These are phyloP conservation scores for Elaphomyces granulatus DNA, from an alignment of 495 filamentous ascomycete species.

Conservation along the genomic window DNA sequence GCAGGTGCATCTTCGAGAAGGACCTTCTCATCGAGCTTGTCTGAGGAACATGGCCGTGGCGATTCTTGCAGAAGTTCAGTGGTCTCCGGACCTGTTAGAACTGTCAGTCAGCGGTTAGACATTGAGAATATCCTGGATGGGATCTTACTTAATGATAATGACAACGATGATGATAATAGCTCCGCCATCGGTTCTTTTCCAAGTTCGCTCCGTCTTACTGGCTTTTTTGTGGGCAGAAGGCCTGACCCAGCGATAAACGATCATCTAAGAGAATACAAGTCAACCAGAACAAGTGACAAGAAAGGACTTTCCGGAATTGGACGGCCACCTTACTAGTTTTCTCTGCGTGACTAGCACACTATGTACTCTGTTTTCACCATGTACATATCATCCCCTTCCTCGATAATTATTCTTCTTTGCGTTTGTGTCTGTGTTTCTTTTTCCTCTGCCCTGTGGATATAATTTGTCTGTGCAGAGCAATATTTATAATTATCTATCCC, in stretches of 20 bases:
- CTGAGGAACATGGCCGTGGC: constrained; percentile 3
- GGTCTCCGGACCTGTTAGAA: not conserved
- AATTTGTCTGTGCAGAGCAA: too few relatives aligned
- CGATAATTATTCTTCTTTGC: too few relatives aligned
- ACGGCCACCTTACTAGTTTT: constrained; percentile 29
- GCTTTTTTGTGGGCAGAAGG: not conserved
- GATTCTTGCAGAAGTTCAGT: constrained; percentile 2
- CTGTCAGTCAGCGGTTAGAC: constrained; percentile 17
- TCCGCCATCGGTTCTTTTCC: not conserved
- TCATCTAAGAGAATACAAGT: constrained; percentile 4
- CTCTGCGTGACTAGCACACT: too few relatives aligned
- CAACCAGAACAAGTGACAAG: constrained; percentile 13
- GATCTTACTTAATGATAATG: constrained; percentile 18
- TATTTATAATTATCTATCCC: too few relatives aligned
- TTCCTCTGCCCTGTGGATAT: too few relatives aligned
- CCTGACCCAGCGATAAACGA: not conserved
- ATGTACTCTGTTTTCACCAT: too few relatives aligned
- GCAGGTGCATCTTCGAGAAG: constrained; percentile 14
- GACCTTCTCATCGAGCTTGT: too few relatives aligned
- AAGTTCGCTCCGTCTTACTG: not conserved
- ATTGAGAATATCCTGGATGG: constrained; percentile 26
- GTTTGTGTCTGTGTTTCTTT: too few relatives aligned
- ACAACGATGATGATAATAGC: not conserved
- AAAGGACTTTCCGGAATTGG: constrained; percentile 23
- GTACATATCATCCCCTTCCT: too few relatives aligned